phyloP scores from a whole-genome alignment of 2,329 filamentous ascomycete species.

The Alternaria sp. region DNA sequence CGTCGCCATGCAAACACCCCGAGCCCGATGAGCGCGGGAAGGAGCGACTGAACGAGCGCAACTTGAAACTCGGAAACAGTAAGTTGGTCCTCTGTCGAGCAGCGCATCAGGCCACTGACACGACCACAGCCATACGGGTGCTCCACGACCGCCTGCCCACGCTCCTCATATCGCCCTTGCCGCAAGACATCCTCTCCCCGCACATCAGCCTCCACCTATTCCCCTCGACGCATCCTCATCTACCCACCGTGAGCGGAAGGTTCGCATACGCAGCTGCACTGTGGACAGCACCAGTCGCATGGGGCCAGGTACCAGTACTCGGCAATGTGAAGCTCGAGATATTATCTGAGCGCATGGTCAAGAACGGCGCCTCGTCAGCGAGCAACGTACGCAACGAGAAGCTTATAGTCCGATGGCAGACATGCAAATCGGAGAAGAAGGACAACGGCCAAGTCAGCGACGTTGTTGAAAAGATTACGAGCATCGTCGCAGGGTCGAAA shows the following conservation, averaged over 20 bases:
- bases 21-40: slow-evolving; percentile 49
- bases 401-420: slow-evolving; percentile 90
- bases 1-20: slow-evolving; percentile 37
- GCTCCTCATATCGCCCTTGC: slow-evolving; percentile 67
- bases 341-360: slow-evolving; percentile 84
- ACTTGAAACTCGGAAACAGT: slow-evolving; percentile 70
- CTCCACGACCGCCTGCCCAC: slow-evolving; percentile 70
- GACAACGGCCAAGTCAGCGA: slow-evolving; percentile 57
- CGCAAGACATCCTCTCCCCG: slow-evolving; percentile 68
- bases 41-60: slow-evolving; percentile 65
- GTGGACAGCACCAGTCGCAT: slow-evolving; percentile 95
- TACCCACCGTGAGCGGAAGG: slow-evolving; percentile 89
- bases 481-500: slow-evolving; percentile 62
- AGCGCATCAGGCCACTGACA: slow-evolving; percentile 10
- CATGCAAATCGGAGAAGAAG: slow-evolving; percentile 61
- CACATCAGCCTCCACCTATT: slow-evolving; percentile 70
- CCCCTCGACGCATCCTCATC: slow-evolving; percentile 80
- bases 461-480: slow-evolving; percentile 63
- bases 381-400: slow-evolving; percentile 69
- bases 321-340: slow-evolving; percentile 91
- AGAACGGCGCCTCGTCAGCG: slow-evolving; percentile 58
- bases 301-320: slow-evolving; percentile 89
- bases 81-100: slow-evolving; percentile 28
- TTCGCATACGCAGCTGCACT: slow-evolving; percentile 92
- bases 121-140: slow-evolving; percentile 61